These are phyloP conservation scores for Singerocomus rubriflavus DNA, from an alignment of 1,284 basidiomycete genomes.

Conservation along the genomic window DNA sequence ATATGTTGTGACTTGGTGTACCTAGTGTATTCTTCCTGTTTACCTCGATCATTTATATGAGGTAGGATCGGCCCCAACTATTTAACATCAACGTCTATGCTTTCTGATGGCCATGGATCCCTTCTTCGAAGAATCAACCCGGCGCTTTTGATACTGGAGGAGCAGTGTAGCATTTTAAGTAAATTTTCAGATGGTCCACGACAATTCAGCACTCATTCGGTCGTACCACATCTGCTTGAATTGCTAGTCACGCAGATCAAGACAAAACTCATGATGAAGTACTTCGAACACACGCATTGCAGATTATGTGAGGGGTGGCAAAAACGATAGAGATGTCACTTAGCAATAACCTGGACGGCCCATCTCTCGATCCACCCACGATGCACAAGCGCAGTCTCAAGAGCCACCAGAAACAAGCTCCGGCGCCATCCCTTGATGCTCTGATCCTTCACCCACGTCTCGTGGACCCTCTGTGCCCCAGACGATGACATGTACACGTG, in stretches of 20 bases:
- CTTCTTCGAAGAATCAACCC: neutral
- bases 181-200: no score
- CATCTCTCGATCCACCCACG: conserved; percentile 38
- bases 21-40: neutral
- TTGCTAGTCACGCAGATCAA: neutral
- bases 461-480: conserved; percentile 22
- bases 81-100: neutral
- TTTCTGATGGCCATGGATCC: neutral
- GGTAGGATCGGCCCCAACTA: neutral
- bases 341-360: conserved; percentile 28
- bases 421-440: conserved; percentile 46
- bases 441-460: conserved; percentile 32
- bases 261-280: neutral
- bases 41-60: neutral
- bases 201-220: no score
- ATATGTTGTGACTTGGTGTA: conserved; percentile 11
- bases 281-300: neutral
- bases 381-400: conserved; percentile 51
- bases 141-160: neutral
- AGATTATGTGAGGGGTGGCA: neutral
- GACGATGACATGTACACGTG: conserved; percentile 31
- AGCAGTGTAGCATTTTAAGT: neutral
- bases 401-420: conserved; percentile 44
- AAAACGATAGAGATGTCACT: conserved; percentile 6
- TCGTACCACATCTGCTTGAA: neutral